Percentiles rank a stretch among this genome's conserved stretches.
Conservation (phyloP, 2,329 filamentous ascomycete genomes). For the Colletotrichum shisoi region DNA sequence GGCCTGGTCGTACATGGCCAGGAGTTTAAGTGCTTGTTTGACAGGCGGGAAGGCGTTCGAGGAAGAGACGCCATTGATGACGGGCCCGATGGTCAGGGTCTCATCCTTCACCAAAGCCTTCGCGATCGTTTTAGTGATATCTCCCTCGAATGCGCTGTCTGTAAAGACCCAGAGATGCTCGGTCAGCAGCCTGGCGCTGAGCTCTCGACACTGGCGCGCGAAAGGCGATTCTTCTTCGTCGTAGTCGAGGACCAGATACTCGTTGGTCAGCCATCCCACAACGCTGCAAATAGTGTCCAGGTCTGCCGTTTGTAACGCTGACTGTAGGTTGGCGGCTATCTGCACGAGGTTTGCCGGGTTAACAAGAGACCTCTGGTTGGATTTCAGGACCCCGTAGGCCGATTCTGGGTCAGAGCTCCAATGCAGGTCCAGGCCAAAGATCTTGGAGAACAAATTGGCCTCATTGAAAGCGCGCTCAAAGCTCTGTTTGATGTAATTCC, state of each 20-base stretch:
- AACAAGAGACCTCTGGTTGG: constrained; percentile 59
- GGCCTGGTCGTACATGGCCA: constrained; percentile 69
- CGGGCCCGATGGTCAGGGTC: constrained; percentile 60
- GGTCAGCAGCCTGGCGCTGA: constrained; percentile 63
- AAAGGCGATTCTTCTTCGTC: constrained; percentile 65
- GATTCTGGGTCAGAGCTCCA: constrained; percentile 61
- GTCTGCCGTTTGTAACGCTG: constrained; percentile 57
- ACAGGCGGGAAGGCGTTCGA: constrained; percentile 67
- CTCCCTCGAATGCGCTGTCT: constrained; percentile 62
- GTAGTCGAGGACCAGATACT: constrained; percentile 64
- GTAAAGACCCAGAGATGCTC: constrained; percentile 67
- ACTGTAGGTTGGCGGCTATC: constrained; percentile 59
- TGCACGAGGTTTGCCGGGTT: constrained; percentile 64
- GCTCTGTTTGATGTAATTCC: constrained; percentile 67
- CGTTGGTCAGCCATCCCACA: constrained; percentile 65
- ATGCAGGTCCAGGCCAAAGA: constrained; percentile 65
- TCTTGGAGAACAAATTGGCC: constrained; percentile 59
- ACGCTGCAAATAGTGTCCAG: constrained; percentile 63
- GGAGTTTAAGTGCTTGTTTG: constrained; percentile 65
- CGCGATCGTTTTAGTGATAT: constrained; percentile 63
- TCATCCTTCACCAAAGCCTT: constrained; percentile 58
- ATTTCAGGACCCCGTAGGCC: constrained; percentile 60
- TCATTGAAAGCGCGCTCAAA: constrained; percentile 67
- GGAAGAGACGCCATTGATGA: constrained; percentile 58
- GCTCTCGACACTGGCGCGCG: constrained; percentile 62